Percentiles rank a stretch among this genome's conserved stretches.
These are phyloP conservation scores for Marasmius fiardii DNA, from an alignment of 1,284 basidiomycete genomes.

Conservation along the genomic window DNA sequence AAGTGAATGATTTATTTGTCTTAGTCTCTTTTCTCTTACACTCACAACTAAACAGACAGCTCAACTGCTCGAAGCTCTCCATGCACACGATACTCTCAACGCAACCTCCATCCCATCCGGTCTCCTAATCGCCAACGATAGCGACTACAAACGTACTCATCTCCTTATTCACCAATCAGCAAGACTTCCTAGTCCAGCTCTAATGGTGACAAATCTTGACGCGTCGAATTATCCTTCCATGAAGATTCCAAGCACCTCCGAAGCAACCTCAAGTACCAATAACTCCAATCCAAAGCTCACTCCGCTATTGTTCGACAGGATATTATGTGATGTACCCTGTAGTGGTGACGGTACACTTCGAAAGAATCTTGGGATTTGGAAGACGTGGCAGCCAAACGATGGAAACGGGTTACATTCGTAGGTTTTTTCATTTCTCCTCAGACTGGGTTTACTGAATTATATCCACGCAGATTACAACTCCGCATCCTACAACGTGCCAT, in stretches of 20 bases:
- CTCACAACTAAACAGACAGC: conserved; percentile 56
- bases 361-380: conserved; percentile 97
- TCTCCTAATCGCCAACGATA: conserved; percentile 87
- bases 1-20: conserved; percentile 43
- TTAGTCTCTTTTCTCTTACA: not conserved
- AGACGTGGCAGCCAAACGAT: conserved; percentile 85
- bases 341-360: conserved; percentile 95
- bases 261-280: conserved; percentile 8
- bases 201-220: conserved; percentile 96
- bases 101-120: conserved; percentile 70
- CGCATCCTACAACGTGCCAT: conserved; percentile 93
- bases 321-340: conserved; percentile 97
- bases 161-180: conserved; percentile 98
- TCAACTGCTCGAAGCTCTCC: conserved; percentile 88
- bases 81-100: conserved; percentile 61
- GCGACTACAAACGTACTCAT: conserved; percentile 92
- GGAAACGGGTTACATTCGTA: conserved; percentile 90
- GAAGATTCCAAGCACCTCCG: conserved; percentile 38
- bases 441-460: not conserved
- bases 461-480: conserved; percentile 69
- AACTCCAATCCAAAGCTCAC: conserved; percentile 22
- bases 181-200: conserved; percentile 86
- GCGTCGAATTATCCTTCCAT: conserved; percentile 87
- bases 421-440: conserved; percentile 21
- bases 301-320: conserved; percentile 84